Evolutionary conservation across 805 yeast genomes (phyloP).

Genomic region (Kuraishia borneana): DNA sequence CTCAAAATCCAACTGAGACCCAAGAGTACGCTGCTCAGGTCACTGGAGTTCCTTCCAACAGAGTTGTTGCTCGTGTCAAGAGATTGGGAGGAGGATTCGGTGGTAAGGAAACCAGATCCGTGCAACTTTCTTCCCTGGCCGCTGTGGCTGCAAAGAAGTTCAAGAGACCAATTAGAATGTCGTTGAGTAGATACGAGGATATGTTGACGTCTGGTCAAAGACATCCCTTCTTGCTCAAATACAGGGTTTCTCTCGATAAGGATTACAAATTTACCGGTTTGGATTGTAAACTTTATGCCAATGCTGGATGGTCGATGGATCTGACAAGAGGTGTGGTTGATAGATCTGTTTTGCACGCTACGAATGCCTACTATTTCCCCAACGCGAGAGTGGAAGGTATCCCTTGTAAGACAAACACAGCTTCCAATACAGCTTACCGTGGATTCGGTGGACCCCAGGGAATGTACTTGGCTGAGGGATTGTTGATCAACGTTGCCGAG

Average conservation of each 20-base stretch:
- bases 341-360: conserved; percentile 31
- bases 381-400: conserved; percentile 24
- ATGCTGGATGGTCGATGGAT: conserved; percentile 39
- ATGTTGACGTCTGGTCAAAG: conserved; percentile 35
- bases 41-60: conserved; percentile 28
- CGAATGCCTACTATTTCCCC: conserved; percentile 31
- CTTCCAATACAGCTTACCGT: conserved; percentile 37
- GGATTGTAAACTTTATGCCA: conserved; percentile 27
- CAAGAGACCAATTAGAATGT: conserved; percentile 29
- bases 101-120: conserved; percentile 33
- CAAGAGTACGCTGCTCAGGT: conserved; percentile 30
- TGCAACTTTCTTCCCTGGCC: conserved; percentile 25
- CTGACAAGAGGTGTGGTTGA: conserved; percentile 37
- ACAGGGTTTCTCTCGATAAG: conserved; percentile 30
- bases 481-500: conserved; percentile 28
- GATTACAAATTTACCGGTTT: conserved; percentile 27
- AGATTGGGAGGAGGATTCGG: conserved; percentile 41
- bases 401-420: conserved; percentile 32
- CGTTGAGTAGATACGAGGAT: conserved; percentile 29
- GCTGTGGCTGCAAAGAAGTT: conserved; percentile 31
- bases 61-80: conserved; percentile 28
- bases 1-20: conserved; percentile 34
- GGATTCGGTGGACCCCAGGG: conserved; percentile 43
- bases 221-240: conserved; percentile 32
- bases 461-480: conserved; percentile 29